A percentile compares a stretch with the other conserved stretches of the same genome.
Evolutionary conservation across 768 basidiomycete genomes (phyloP).

Genomic region (Agrocybe chaxingu): DNA sequence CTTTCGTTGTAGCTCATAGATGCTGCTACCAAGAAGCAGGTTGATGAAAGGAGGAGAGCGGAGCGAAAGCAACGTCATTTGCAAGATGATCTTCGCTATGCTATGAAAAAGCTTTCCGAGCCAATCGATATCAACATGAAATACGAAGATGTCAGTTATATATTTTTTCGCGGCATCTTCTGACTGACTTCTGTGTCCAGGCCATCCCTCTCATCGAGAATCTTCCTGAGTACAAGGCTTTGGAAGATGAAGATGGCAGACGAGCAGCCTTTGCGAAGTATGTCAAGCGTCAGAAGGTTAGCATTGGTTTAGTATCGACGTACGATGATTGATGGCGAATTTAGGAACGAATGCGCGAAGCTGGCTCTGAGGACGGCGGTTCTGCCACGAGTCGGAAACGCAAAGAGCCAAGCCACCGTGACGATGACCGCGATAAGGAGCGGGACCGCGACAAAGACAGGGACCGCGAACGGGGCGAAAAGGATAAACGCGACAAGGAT

Average conservation of each 20-base stretch:
- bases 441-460: slow-evolving; percentile 9
- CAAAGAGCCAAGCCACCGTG: slow-evolving; percentile 63
- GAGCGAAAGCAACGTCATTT: slow-evolving; percentile 84
- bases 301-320: slow-evolving; percentile 8
- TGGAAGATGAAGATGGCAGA: slow-evolving; percentile 85
- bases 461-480: slow-evolving; percentile 11
- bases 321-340: not conserved
- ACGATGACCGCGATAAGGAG: slow-evolving; percentile 31
- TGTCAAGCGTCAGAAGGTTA: slow-evolving; percentile 85
- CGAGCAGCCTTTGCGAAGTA: slow-evolving; percentile 84
- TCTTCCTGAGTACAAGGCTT: slow-evolving; percentile 80
- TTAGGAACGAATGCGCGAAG: slow-evolving; percentile 76
- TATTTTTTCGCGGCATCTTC: not conserved
- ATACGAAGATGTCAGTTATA: slow-evolving; percentile 72
- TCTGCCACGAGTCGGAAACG: slow-evolving; percentile 79
- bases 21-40: slow-evolving; percentile 67
- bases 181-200: slow-evolving; percentile 31
- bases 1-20: slow-evolving; percentile 58
- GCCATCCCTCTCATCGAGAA: slow-evolving; percentile 74
- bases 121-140: slow-evolving; percentile 70
- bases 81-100: slow-evolving; percentile 95
- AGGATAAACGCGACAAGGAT: slow-evolving; percentile 17
- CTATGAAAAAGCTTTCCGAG: slow-evolving; percentile 84
- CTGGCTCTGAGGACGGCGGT: slow-evolving; percentile 79
- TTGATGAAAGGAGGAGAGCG: slow-evolving; percentile 81